phyloP scores from a whole-genome alignment of 352 stramenopile genomes.

The Globisporangium sylvaticum region DNA sequence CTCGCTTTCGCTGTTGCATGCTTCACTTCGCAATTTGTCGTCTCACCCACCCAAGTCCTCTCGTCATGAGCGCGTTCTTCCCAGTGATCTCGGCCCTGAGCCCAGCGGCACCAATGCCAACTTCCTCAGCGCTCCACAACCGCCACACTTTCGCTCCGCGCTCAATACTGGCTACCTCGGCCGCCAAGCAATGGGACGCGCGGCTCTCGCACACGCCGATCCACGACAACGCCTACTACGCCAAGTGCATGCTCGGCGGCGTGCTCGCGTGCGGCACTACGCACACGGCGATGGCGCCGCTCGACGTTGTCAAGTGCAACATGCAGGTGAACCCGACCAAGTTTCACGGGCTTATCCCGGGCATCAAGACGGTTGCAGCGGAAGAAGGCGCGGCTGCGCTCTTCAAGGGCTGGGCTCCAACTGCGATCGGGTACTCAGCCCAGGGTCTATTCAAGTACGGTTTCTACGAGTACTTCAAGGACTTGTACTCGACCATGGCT shows the following conservation, averaged over 20 bases:
- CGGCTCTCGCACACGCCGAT: constrained; percentile 72
- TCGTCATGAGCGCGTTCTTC: constrained; percentile 76
- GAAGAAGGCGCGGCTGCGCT: constrained; percentile 85
- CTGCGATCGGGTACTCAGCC: constrained; percentile 89
- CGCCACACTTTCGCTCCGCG: constrained; percentile 30
- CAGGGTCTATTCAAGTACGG: constrained; percentile 93
- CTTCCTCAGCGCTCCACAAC: constrained; percentile 13
- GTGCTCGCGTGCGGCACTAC: constrained; percentile 91
- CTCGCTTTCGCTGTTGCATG: no score
- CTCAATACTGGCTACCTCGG: constrained; percentile 66
- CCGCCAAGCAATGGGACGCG: constrained; percentile 68
- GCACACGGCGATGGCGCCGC: constrained; percentile 90
- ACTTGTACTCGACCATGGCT: constrained; percentile 88
- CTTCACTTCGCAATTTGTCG: not conserved
- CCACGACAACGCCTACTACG: constrained; percentile 91
- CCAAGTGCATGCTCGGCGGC: constrained; percentile 93
- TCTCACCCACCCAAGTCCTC: not conserved
- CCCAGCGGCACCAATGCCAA: constrained; percentile 26
- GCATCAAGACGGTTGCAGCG: constrained; percentile 82
- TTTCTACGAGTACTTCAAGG: constrained; percentile 96
- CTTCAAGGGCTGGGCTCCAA: constrained; percentile 92
- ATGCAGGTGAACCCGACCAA: constrained; percentile 91
- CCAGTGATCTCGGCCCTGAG: constrained; percentile 69
- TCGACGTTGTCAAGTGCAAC: constrained; percentile 95
- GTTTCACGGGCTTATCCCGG: constrained; percentile 74